phyloP scores from a whole-genome alignment of 192 early-diverging fungal species.

The Radiomyces spectabilis region DNA sequence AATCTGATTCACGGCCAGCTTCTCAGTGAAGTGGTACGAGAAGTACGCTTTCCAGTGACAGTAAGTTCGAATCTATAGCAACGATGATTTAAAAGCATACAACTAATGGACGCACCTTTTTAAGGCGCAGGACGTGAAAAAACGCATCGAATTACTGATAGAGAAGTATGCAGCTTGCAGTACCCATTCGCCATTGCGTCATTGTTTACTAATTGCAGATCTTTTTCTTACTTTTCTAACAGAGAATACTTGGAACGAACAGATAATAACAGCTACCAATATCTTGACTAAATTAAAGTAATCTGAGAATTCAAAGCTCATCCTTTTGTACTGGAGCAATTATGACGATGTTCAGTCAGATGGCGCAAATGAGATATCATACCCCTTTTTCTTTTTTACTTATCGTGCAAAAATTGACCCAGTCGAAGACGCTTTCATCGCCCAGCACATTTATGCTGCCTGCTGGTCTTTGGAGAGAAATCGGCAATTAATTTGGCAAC shows the following conservation, averaged over 20 bases:
- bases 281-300: too few relatives aligned
- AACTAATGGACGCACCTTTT: background rate
- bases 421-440: too few relatives aligned
- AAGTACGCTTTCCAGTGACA: background rate
- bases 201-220: background rate
- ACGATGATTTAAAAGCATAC: background rate
- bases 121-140: background rate
- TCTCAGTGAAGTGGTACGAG: background rate
- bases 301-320: too few relatives aligned
- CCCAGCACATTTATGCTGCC: too few relatives aligned
- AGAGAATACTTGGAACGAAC: background rate
- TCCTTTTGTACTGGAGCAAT: too few relatives aligned
- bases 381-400: too few relatives aligned
- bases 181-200: background rate
- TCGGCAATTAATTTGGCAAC: too few relatives aligned
- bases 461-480: too few relatives aligned
- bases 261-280: background rate
- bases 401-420: too few relatives aligned
- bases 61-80: background rate
- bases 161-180: slow-evolving; percentile 2
- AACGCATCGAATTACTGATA: background rate
- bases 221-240: background rate
- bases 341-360: too few relatives aligned
- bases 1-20: background rate
- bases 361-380: too few relatives aligned